phyloP scores from a whole-genome alignment of 495 filamentous ascomycete genomes.

The Parathielavia appendiculata region DNA sequence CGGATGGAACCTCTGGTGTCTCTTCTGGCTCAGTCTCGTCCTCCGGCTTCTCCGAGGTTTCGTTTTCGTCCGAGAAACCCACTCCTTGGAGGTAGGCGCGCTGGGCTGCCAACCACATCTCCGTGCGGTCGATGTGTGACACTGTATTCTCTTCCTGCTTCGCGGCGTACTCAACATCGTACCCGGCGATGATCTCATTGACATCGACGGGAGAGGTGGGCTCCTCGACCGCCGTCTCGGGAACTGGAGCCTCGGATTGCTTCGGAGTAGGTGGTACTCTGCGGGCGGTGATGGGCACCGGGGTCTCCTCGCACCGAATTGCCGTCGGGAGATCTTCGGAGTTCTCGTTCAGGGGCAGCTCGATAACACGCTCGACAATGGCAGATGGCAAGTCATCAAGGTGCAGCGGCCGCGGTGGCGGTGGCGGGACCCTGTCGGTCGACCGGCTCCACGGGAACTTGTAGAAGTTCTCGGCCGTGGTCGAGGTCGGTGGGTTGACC shows the following conservation, averaged over 20 bases:
- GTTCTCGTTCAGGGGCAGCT: constrained; percentile 46
- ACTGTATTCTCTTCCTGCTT: constrained; percentile 60
- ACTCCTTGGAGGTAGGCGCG: constrained; percentile 66
- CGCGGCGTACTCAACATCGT: constrained; percentile 62
- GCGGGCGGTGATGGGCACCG: constrained; percentile 30
- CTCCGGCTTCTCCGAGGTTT: constrained; percentile 28
- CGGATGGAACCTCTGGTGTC: constrained; percentile 26
- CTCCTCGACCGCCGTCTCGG: constrained; percentile 34
- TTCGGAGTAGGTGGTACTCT: constrained; percentile 23
- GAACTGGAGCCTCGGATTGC: constrained; percentile 24
- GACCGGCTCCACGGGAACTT: constrained; percentile 61
- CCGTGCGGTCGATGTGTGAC: constrained; percentile 72
- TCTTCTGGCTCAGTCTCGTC: constrained; percentile 24
- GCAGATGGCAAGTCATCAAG: constrained; percentile 31
- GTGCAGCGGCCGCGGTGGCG: constrained; percentile 34
- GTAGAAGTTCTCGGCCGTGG: constrained; percentile 81
- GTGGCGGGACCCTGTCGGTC: constrained; percentile 26
- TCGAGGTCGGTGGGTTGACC: constrained; percentile 60
- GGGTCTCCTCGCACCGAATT: constrained; percentile 32
- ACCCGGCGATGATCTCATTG: constrained; percentile 55
- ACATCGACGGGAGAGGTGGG: constrained; percentile 38
- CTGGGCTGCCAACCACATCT: constrained; percentile 75
- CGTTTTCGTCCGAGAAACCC: constrained; percentile 39
- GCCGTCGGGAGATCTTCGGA: constrained; percentile 66
- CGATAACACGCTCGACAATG: constrained; percentile 64